A percentile compares a stretch with the other conserved stretches of the same genome.
Conservation (phyloP, 768 basidiomycete genomes). For the Suillus brevipes region DNA sequence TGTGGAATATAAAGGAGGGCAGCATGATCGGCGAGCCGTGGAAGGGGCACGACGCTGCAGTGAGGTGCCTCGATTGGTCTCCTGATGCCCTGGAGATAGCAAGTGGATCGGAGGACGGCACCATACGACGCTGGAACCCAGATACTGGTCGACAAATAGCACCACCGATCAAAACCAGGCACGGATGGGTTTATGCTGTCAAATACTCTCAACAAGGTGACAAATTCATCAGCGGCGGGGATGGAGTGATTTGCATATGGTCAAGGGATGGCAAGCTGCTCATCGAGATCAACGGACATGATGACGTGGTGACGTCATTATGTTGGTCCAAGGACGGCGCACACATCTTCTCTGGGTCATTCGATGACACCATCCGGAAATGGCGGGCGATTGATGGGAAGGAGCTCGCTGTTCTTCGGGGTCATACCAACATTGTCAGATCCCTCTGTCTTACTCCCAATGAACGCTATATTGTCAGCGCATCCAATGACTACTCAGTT, state of each 20-base stretch:
- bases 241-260: background rate
- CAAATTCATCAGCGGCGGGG: background rate
- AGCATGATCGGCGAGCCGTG: background rate
- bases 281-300: background rate
- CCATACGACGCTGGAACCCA: constrained; percentile 14
- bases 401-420: background rate
- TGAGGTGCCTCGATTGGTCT: constrained; percentile 14
- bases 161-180: background rate
- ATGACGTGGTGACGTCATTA: rapidly evolving
- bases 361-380: background rate
- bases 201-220: background rate
- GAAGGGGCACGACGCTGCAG: background rate
- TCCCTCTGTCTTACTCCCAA: background rate
- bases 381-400: background rate
- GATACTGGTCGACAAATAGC: background rate
- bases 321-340: background rate
- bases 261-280: background rate
- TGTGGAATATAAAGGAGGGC: background rate
- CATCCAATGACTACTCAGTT: background rate
- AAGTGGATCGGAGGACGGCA: constrained; percentile 5
- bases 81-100: constrained; percentile 14
- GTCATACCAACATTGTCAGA: background rate
- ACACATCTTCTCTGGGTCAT: background rate
- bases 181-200: background rate
- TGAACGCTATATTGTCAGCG: background rate